Base-by-base conservation (phyloP, 352 stramenopile species). In the Globisporangium splendens region DNA sequence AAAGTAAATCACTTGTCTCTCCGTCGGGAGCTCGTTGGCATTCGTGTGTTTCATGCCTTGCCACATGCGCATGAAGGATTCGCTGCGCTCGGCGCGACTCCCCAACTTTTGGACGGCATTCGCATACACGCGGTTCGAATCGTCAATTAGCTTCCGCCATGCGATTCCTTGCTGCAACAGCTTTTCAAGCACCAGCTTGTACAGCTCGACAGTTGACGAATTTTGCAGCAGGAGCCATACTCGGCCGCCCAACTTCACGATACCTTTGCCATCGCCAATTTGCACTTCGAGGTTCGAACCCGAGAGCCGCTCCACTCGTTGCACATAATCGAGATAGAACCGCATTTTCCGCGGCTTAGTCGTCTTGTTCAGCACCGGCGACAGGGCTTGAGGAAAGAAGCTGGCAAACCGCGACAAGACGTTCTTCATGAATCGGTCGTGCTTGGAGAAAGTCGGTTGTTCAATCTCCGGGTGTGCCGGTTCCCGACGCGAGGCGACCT, bases 311-410 rank as follows among this genome's bases (percentile, higher is more conserved):
- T 84, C 62, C 20, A 83, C 79, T 6, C 78, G 69, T 55, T 86
- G 58, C 13, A 72, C 64, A 39, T 89, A 88, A 42, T 88, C 77
- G 0, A 90, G 54, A 46, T 89, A 92, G 50, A 79, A 92, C 20
- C 72, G 77, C 63, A 89, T 75, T 48, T 89, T 92, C 3, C 82
- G 72, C 14, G 77, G 65, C 35, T 88, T 90, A 54, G 83, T 90
- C 17, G 76, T 89, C 35, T 79, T 67, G 51, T 92, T 88, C 12
- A 66, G 61, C 4, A 92, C 63, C 10, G 82, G 74, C n/a, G 62
- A 57, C 39, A 91, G 57, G 5, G 69, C 57, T 8, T 70, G 42
- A 0, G 79, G 81, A n/a, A 90, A 57, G 38, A 84, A 82, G 38
- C 71, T 69, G 44, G 77, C 77, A 67, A 88, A 79, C 24, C 74